A percentile compares a stretch with the other conserved stretches of the same genome.
Conservation (phyloP, 345 rosid species). For the Boechera stricta region DNA sequence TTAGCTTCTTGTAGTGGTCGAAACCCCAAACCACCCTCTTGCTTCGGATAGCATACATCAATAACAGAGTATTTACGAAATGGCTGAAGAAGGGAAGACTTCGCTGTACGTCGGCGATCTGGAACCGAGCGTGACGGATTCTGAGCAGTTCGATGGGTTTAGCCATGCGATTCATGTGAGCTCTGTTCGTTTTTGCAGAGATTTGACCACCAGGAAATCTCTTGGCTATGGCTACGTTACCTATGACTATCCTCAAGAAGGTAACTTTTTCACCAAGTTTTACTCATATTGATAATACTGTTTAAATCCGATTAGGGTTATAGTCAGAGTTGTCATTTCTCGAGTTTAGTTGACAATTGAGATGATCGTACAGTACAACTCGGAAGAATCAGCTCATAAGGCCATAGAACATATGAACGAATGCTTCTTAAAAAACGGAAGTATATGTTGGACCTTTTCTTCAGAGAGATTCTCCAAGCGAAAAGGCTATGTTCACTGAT, state of each 20-base stretch:
- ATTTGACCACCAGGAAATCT: slow-evolving; percentile 61
- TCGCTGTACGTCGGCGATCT: slow-evolving; percentile 79
- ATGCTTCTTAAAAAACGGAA: slow-evolving; percentile 64
- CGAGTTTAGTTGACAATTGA: background rate
- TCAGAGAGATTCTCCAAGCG: slow-evolving; percentile 53
- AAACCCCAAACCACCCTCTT: no score
- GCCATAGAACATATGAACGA: slow-evolving; percentile 61
- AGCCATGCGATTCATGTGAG: slow-evolving; percentile 61
- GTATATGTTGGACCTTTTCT: slow-evolving; percentile 73
- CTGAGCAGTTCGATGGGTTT: slow-evolving; percentile 66
- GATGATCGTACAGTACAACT: slow-evolving; percentile 57
- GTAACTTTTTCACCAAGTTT: slow-evolving; percentile 44
- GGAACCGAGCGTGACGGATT: slow-evolving; percentile 64
- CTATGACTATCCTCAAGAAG: slow-evolving; percentile 63
- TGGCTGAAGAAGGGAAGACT: slow-evolving; percentile 51
- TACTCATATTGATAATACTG: background rate
- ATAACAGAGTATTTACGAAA: slow-evolving; percentile 8
- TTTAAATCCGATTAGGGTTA: background rate
- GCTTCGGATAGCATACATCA: no score
- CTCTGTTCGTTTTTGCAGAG: slow-evolving; percentile 76
- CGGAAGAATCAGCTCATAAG: slow-evolving; percentile 57
- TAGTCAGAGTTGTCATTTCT: background rate
- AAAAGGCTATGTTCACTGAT: slow-evolving; percentile 56
- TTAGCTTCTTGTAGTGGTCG: no score
- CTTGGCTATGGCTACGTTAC: slow-evolving; percentile 83